Evolutionary conservation across 1,284 basidiomycete species (phyloP).

Genomic region (Mycena sp.): DNA sequence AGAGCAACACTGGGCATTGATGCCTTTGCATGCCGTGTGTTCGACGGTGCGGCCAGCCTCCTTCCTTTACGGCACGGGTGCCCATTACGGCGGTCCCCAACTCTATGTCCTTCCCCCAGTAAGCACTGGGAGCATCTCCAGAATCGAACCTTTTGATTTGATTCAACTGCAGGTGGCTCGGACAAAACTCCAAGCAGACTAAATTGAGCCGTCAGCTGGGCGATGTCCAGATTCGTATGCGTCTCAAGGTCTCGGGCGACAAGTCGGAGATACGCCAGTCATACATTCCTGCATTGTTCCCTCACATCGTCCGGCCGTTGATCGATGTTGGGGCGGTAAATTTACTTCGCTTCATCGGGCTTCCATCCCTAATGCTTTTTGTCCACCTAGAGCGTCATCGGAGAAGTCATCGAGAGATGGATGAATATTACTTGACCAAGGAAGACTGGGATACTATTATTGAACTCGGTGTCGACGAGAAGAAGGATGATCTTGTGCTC

Average conservation of each 20-base stretch:
- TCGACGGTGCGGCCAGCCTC: constrained; percentile 91
- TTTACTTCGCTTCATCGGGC: not conserved
- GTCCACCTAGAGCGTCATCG: constrained; percentile 72
- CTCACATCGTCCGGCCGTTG: constrained; percentile 83
- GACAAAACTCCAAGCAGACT: constrained; percentile 93
- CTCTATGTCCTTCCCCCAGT: constrained; percentile 85
- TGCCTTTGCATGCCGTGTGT: constrained; percentile 93
- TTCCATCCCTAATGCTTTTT: constrained; percentile 10
- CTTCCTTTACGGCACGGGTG: constrained; percentile 78
- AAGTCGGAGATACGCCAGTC: constrained; percentile 90
- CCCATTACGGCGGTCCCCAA: constrained; percentile 75
- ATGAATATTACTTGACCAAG: constrained; percentile 92
- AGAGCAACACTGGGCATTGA: constrained; percentile 96
- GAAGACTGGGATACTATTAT: constrained; percentile 98
- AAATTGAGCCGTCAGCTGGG: constrained; percentile 86
- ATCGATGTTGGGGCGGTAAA: constrained; percentile 72
- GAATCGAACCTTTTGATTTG: not conserved
- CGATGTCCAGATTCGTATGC: constrained; percentile 96
- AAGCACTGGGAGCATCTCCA: constrained; percentile 40
- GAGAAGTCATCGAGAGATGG: constrained; percentile 90
- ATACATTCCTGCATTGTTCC: constrained; percentile 89
- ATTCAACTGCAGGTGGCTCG: constrained; percentile 90
- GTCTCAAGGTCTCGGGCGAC: constrained; percentile 91
- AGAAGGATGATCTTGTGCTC: constrained; percentile 76
- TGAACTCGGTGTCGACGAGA: constrained; percentile 89